Conservation (phyloP, 768 basidiomycete genomes). For the Psilocybe tampanensis region DNA sequence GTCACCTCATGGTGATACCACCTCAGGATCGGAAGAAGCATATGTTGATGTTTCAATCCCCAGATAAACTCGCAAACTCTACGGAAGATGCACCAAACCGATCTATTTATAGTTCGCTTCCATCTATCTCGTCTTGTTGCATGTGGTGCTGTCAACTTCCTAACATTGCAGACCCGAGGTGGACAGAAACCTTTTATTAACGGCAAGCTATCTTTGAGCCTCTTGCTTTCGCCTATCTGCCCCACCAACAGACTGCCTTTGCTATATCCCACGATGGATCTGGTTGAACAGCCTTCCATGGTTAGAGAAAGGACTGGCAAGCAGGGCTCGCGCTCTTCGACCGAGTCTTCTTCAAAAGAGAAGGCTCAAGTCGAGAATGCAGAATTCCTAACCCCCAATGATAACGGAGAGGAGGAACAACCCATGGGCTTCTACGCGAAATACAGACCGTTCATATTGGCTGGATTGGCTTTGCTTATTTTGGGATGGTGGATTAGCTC, state of each 20-base stretch:
- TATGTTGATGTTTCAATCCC: background rate
- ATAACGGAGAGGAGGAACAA: background rate
- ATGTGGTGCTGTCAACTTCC: background rate
- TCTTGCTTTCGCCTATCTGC: background rate
- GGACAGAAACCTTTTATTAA: background rate
- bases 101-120: background rate
- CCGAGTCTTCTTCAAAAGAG: conserved; percentile 74
- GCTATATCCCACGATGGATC: conserved; percentile 66
- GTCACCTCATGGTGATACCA: too few relatives aligned
- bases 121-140: background rate
- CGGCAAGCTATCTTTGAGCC: conserved; percentile 34
- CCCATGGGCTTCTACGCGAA: background rate
- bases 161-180: background rate
- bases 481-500: conserved; percentile 88
- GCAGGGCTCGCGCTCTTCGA: conserved; percentile 20
- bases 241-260: conserved; percentile 61
- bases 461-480: conserved; percentile 58
- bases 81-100: background rate
- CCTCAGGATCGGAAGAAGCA: too few relatives aligned
- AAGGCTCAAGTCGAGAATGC: conserved; percentile 54
- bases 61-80: background rate
- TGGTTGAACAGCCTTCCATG: conserved; percentile 30
- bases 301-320: conserved; percentile 2
- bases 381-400: background rate
- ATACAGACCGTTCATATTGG: conserved; percentile 62